Base-by-base conservation (phyloP, 768 basidiomycete species). In the Russula ochroleuca region DNA sequence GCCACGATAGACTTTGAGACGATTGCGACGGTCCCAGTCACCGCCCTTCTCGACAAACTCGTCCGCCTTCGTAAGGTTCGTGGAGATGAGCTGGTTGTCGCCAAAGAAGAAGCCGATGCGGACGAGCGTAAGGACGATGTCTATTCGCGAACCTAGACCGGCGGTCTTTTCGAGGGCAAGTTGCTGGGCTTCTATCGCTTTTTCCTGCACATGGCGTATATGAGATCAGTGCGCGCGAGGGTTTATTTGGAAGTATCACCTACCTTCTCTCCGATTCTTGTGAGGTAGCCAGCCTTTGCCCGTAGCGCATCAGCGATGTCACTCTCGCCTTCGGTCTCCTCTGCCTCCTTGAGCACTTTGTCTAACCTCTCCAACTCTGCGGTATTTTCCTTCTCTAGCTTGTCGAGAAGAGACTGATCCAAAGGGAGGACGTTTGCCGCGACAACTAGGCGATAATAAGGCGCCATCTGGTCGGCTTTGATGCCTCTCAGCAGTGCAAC, bases 1-100 rank as follows among this genome's bases (percentile, higher is more conserved):
- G 53, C 89, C 95, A 56, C 85, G 84, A 78, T 98, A 99, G 47
- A 98, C 96, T 75, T 99, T 99, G 70, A 98, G 84, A 50, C 96
- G 84, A 75, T 98, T 99, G 43, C 94, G 85, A 59, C 96, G 81
- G 74, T 99, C 96, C 96, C 96, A 99, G 76, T 99, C 96, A 50
- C 96, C 96, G 0, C 96, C 96, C 73, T 93, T 84, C 69, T 98
- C 94, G 59, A 97, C 90, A 48, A 97, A 79, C 90, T 85, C 82
- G 69, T 92, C 89, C 0, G 95, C 95, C 69, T 87, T 86, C 33
- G 83, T 78, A 51, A 98, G 83, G 68, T 92, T 84, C 43, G 79
- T 72, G 0, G 80, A 84, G 56, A 96, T 85, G 66, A 94, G 77
- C 4, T 81, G 74, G 38, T 87, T 83, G 71, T 98, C 90, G 25